These are phyloP conservation scores for Themeda triandra DNA, from an alignment of 176 grass and related monocot species.

Conservation along the genomic window DNA sequence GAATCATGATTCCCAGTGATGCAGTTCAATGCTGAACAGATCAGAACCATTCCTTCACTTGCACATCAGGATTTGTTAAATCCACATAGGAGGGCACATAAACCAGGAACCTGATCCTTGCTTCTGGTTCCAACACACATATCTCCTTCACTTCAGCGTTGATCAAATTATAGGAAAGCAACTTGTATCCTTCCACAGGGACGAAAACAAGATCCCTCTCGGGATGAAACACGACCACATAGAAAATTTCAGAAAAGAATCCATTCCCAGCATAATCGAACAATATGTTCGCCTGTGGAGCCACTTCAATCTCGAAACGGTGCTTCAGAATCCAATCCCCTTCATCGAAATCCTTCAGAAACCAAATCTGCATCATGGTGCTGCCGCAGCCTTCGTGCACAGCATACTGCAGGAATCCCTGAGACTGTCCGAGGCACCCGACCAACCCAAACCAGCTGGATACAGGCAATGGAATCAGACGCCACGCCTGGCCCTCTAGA, in stretches of 20 bases:
- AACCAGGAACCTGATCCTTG: constrained; percentile 17
- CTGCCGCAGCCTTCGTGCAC: not conserved
- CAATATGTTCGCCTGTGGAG: not conserved
- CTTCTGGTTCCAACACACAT: constrained; percentile 4
- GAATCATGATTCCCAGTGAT: not conserved
- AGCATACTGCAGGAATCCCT: constrained; percentile 17
- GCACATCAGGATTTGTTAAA: not conserved
- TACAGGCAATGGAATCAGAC: not conserved
- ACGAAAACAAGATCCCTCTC: constrained; percentile 36
- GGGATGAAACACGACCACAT: constrained; percentile 23
- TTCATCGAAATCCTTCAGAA: constrained; percentile 9
- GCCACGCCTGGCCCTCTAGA: not conserved
- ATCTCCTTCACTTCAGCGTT: constrained; percentile 2
- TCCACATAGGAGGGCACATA: constrained; percentile 12
- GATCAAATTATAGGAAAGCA: constrained; percentile 8
- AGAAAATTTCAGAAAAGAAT: not conserved
- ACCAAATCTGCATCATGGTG: constrained; percentile 9
- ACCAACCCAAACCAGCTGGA: not conserved
- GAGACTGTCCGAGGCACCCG: constrained; percentile 16
- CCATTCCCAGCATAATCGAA: not conserved
- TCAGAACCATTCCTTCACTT: not conserved
- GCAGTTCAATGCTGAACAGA: not conserved
- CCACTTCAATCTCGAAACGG: not conserved
- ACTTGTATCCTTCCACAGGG: constrained; percentile 24
- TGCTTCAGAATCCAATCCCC: constrained; percentile 9